These are phyloP conservation scores for Immersiporthe knoxdaviesiana DNA, from an alignment of 2,329 filamentous ascomycete species.

Conservation along the genomic window DNA sequence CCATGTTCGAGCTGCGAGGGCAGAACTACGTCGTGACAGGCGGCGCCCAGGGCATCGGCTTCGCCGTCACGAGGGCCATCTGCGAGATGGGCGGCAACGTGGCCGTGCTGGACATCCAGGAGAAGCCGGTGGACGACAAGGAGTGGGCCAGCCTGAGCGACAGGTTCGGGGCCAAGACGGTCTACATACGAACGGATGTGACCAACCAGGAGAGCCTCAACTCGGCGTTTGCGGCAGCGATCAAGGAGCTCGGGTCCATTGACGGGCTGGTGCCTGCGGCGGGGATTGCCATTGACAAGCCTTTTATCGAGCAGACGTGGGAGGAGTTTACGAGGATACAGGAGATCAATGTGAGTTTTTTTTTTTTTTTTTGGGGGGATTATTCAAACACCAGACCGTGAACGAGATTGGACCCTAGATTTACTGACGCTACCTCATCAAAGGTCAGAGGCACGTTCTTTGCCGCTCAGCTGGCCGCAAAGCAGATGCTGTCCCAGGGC, in stretches of 20 bases:
- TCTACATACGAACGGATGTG: constrained; percentile 40
- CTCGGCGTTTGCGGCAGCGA: constrained; percentile 33
- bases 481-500: constrained; percentile 45
- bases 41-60: constrained; percentile 46
- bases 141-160: constrained; percentile 35
- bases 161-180: constrained; percentile 33
- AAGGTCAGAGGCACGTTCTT: constrained; percentile 47
- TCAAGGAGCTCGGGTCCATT: constrained; percentile 36
- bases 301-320: constrained; percentile 49
- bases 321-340: constrained; percentile 45
- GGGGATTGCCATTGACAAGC: constrained; percentile 48
- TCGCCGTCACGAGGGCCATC: constrained; percentile 43
- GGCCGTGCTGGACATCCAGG: constrained; percentile 41
- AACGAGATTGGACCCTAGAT: too few species aligned
- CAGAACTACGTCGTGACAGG: constrained; percentile 45
- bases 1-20: constrained; percentile 40
- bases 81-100: constrained; percentile 47
- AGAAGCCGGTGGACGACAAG: constrained; percentile 34
- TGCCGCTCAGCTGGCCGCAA: constrained; percentile 42
- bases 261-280: constrained; percentile 41
- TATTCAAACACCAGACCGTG: too few species aligned
- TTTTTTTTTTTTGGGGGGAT: neutral
- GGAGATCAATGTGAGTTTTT: constrained; percentile 44
- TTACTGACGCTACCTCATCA: too few species aligned
- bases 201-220: constrained; percentile 38